Evolutionary conservation across 331 rosid genomes (phyloP), one percentile per base, ranked within the genome.

Genomic region (Telfairia occidentalis): DNA sequence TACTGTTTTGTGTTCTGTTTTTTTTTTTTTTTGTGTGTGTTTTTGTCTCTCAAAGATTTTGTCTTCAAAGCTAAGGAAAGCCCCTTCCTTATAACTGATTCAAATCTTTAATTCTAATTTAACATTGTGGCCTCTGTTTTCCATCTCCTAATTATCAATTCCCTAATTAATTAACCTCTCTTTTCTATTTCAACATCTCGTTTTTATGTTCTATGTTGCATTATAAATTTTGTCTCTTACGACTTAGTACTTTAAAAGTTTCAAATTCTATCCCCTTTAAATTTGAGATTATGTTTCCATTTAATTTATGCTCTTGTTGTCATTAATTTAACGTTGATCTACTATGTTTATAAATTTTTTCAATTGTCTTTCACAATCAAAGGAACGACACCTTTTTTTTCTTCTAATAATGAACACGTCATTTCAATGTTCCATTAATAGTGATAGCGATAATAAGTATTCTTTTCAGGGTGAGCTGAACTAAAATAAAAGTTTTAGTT

Each of bases 1-100:
- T 28, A 24, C 3, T 61, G 1, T 12, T 60, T 8, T 60, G 28
- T 5, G 11, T 60, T 60, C 5, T 61, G 70, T 61, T 1, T 34
- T 12, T 30, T 42, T 32, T 52, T 19, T 52, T 7, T 37, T 0
- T 53, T 53, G 6, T 53, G 29, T 32, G 69, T 60, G 70, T n/a
- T n/a, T n/a, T n/a, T n/a, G n/a, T n/a, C n/a, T n/a, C n/a, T n/a
- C n/a, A n/a, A n/a, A n/a, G n/a, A n/a, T 1, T 48, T 1, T 69
- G 38, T 43, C 74, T 69, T 69, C 7, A 69, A 69, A 69, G 55
- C 74, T 42, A 69, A 69, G 74, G 24, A 69, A 69, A 59, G 38
- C n/a, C 9, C 23, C 34, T 57, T 50, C 5, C 0, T 45, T 12
- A 13, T 11, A 45, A 45, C 5, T 12, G 5, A 45, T 5, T 45